Percentiles rank a stretch among this genome's conserved stretches.
These are phyloP conservation scores for Dictyostelium brefeldianum DNA, from an alignment of 78 protist genomes.

Conservation along the genomic window DNA sequence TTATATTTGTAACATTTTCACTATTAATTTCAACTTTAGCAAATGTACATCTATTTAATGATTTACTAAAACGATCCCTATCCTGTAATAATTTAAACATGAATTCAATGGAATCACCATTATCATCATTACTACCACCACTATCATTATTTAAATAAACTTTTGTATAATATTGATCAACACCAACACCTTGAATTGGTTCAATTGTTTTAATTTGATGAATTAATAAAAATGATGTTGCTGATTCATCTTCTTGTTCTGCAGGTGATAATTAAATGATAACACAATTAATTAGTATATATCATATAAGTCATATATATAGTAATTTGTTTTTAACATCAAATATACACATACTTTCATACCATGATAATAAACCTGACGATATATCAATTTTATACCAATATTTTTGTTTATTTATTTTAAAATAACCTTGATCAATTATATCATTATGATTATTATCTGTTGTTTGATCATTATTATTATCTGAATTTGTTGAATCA, in stretches of 20 bases:
- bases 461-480: no score
- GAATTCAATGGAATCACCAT: background rate
- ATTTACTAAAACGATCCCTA: background rate
- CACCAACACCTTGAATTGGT: background rate
- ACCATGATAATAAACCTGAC: slow-evolving; percentile 23
- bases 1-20: slow-evolving; percentile 15
- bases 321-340: background rate
- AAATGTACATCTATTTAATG: background rate
- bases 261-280: background rate
- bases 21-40: slow-evolving; percentile 14
- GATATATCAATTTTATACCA: slow-evolving; percentile 15
- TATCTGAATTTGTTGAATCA: background rate
- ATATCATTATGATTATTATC: background rate
- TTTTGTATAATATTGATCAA: background rate
- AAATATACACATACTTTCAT: slow-evolving; percentile 16
- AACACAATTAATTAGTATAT: no score
- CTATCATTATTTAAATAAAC: slow-evolving; percentile 14
- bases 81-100: background rate
- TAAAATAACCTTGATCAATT: slow-evolving; percentile 10
- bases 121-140: background rate
- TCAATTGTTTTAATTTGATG: background rate
- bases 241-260: background rate
- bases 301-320: background rate
- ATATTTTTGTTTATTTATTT: slow-evolving; percentile 25
- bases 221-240: slow-evolving; percentile 27